Percentiles rank a stretch among this genome's conserved stretches.
Evolutionary conservation across 176 grass and related monocot genomes (phyloP).

Genomic region (Cymbopogon citratus): DNA sequence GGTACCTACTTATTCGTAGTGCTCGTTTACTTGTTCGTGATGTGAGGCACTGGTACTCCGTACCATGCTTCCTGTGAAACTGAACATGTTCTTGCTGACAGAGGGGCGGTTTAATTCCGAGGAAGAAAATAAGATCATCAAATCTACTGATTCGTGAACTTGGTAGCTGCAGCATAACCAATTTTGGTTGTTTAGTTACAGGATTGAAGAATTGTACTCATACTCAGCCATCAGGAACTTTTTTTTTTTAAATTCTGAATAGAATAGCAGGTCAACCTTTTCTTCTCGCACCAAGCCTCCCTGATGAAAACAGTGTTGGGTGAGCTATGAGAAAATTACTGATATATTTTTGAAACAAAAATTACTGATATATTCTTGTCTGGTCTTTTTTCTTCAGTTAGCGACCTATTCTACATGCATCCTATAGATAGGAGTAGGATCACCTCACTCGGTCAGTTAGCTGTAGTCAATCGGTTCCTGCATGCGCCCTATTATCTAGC

Average conservation of each 20-base stretch:
- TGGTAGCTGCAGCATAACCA: not conserved
- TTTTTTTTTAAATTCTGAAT: slow-evolving; percentile 10
- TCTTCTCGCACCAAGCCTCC: too few species aligned
- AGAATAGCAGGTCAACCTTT: slow-evolving; percentile 6
- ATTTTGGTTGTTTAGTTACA: not conserved
- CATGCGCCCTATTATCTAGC: too few species aligned
- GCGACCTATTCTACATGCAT: too few species aligned
- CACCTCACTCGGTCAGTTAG: too few species aligned
- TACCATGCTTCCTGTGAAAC: not conserved
- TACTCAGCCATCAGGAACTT: not conserved
- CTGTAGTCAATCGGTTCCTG: too few species aligned
- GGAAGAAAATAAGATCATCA: not conserved
- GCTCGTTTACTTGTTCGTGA: not conserved
- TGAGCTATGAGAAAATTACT: not conserved
- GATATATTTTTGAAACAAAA: too few species aligned
- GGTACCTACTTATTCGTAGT: not conserved
- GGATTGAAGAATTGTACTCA: not conserved
- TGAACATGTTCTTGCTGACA: not conserved
- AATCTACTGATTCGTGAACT: not conserved
- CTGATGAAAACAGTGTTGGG: not conserved
- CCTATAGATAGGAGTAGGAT: too few species aligned
- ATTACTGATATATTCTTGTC: slow-evolving; percentile 9
- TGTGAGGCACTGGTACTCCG: not conserved
- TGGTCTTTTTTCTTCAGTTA: not conserved
- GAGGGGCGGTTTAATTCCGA: not conserved